Evolutionary conservation across 2,329 filamentous ascomycete genomes (phyloP).

Genomic region (Tolypocladium tropicale): DNA sequence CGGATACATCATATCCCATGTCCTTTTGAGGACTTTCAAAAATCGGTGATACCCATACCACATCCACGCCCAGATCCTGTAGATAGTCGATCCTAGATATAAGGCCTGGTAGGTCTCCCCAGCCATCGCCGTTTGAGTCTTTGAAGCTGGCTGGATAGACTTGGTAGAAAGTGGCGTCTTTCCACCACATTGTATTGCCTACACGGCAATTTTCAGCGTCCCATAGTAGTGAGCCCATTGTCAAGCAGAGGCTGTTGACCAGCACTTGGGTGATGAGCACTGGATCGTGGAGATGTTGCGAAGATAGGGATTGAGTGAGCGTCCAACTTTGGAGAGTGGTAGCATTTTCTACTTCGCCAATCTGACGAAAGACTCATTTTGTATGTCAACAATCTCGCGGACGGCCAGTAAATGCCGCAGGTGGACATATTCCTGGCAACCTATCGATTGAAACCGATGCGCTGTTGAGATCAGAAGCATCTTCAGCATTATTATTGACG

Average conservation of each 20-base stretch:
- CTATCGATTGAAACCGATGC: background rate
- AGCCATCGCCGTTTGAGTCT: constrained; percentile 48
- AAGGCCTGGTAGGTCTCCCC: constrained; percentile 56
- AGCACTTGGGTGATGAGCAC: background rate
- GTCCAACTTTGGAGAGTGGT: background rate
- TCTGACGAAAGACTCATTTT: background rate
- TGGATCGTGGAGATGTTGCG: background rate
- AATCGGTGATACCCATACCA: constrained; percentile 43
- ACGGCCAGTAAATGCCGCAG: background rate
- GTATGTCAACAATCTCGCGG: background rate
- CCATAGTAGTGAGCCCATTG: constrained; percentile 23
- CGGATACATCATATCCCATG: constrained; percentile 56
- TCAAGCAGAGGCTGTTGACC: background rate
- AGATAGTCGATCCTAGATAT: constrained; percentile 56
- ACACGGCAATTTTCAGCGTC: constrained; percentile 18
- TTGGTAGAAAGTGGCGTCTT: constrained; percentile 36
- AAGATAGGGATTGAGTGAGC: background rate
- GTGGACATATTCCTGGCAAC: background rate
- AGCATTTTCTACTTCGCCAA: background rate
- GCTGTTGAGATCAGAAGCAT: background rate
- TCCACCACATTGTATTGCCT: constrained; percentile 33
- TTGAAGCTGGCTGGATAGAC: constrained; percentile 50
- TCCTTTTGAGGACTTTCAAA: constrained; percentile 39
- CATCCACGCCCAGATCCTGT: constrained; percentile 48
- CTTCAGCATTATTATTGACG: background rate